Percentiles rank a stretch among this genome's conserved stretches.
Conservation (phyloP, 2,329 filamentous ascomycete genomes). For the Bipolaris sorokiniana region DNA sequence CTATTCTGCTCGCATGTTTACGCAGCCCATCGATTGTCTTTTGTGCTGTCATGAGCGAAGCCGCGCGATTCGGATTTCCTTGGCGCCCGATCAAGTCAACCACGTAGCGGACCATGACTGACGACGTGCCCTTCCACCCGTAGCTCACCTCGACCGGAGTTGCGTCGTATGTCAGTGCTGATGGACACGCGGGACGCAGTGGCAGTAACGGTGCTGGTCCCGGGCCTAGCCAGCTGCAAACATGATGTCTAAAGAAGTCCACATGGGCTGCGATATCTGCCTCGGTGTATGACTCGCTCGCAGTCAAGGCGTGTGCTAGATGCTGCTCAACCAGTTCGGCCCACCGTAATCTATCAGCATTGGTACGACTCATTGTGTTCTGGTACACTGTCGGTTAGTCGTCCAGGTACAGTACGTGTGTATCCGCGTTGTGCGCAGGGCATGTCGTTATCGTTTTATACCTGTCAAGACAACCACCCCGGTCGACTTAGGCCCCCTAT, state of each 20-base stretch:
- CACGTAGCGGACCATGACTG: background rate
- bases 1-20: too few species aligned
- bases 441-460: too few species aligned
- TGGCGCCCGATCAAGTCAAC: background rate
- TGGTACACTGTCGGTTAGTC: too few species aligned
- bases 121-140: constrained; percentile 1
- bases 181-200: background rate
- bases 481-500: too few species aligned
- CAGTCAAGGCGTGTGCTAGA: background rate
- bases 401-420: too few species aligned
- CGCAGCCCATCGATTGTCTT: background rate
- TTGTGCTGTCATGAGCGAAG: background rate
- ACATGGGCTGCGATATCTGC: background rate
- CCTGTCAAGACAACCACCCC: too few species aligned
- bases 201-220: background rate
- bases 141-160: constrained; percentile 1
- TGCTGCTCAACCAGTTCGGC: background rate
- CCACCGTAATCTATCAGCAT: constrained; percentile 2
- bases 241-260: background rate
- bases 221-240: background rate
- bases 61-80: background rate
- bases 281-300: background rate
- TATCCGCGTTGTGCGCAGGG: too few species aligned
- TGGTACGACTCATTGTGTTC: too few species aligned
- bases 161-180: background rate